Base-by-base conservation (phyloP, 2,329 filamentous ascomycete species). In the Alternaria consortialis region DNA sequence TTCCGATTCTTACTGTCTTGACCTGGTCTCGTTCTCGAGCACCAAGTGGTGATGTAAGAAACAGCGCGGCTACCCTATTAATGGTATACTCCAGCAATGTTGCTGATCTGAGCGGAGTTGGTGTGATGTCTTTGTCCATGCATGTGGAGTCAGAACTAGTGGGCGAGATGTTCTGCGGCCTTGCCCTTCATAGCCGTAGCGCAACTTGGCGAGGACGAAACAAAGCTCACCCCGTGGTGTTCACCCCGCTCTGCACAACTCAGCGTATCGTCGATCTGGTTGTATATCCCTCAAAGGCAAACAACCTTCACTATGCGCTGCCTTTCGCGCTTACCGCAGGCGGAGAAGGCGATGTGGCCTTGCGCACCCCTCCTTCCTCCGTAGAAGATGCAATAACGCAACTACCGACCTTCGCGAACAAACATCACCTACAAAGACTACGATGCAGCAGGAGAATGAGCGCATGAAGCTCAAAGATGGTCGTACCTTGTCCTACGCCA, bases 401-500 rank as follows among this genome's bases (percentile, higher is more conserved):
- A 17, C 13, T 15, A 53, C 27, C 54, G 25, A 32, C 31, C 13
- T 44, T 23, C n/a, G 11, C 23, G 32, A 50, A 37, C n/a, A 29
- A 52, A n/a, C 20, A 32, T 20, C 15, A 40, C 29, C 11, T 27
- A 23, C 39, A 39, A 47, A 27, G 13, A 12, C 27, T 42, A 60
- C 46, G 20, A 60, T 60, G 58, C 54, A 60, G 47, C 58, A 60
- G 25, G 73, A 74, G 46, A 71, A 69, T 48, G 71, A 73, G 50
- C 62, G 61, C 32, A 51, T 76, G 23, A 69, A 58, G 39, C 71
- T 77, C 31, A 54, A 70, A 37, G 75, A 81, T 60, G 79, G 77
- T 40, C 80, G 82, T 36, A 76, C 63, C 11, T 69, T 84, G 3
- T 79, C 79, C n/a, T 84, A 78, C 64, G 79, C 81, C n/a, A 68